These are phyloP conservation scores for Pleurotus tuber-regium DNA, from an alignment of 768 basidiomycete genomes.

Conservation along the genomic window DNA sequence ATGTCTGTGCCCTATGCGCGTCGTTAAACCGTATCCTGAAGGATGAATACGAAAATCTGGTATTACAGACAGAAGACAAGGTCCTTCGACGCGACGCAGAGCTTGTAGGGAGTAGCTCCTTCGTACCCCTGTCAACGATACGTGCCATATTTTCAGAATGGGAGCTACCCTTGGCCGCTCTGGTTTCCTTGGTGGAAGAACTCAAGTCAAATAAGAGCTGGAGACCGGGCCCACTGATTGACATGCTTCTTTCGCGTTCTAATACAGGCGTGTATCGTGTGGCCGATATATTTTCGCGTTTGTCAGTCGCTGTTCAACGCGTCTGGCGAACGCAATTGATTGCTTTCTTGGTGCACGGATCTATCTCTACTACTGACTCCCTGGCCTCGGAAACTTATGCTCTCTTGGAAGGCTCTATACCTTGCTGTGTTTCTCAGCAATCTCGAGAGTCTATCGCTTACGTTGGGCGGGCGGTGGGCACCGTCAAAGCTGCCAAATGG, in stretches of 20 bases:
- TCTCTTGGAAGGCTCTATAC: constrained; percentile 66
- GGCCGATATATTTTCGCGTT: constrained; percentile 62
- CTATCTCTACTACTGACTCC: constrained; percentile 66
- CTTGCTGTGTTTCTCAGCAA: constrained; percentile 69
- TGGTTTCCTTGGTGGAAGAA: constrained; percentile 62
- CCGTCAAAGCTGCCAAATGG: constrained; percentile 77
- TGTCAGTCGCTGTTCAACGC: constrained; percentile 74
- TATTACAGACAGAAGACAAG: constrained; percentile 79
- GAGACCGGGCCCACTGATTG: constrained; percentile 78
- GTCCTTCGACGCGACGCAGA: constrained; percentile 71
- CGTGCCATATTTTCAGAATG: constrained; percentile 84
- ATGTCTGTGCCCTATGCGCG: constrained; percentile 76
- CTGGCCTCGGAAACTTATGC: constrained; percentile 58
- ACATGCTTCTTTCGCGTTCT: constrained; percentile 69
- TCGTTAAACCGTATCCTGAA: constrained; percentile 71
- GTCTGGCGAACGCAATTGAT: constrained; percentile 86
- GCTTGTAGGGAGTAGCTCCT: constrained; percentile 77
- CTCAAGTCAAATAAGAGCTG: constrained; percentile 56
- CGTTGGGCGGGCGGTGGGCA: constrained; percentile 83
- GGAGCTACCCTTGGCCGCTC: constrained; percentile 80
- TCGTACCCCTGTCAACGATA: constrained; percentile 83
- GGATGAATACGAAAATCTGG: constrained; percentile 76
- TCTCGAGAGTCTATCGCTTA: constrained; percentile 82
- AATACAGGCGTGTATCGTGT: constrained; percentile 79
- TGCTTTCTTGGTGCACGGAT: constrained; percentile 77